Percentiles rank a stretch among this genome's conserved stretches.
These are phyloP conservation scores for Chalciporus chontae DNA, from an alignment of 768 basidiomycete genomes.

Conservation along the genomic window DNA sequence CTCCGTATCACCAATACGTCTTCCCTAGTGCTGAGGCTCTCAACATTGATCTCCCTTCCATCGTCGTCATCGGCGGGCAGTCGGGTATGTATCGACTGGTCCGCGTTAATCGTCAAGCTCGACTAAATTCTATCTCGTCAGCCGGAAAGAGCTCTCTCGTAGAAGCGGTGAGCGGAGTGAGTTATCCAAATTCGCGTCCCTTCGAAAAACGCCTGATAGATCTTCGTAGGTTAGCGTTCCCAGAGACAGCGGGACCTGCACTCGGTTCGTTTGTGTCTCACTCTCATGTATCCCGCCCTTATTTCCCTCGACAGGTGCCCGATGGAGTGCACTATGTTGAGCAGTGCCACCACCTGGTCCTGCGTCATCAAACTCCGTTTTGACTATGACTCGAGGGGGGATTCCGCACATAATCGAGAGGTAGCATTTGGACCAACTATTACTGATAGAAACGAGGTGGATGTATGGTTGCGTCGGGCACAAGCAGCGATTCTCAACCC, in stretches of 20 bases:
- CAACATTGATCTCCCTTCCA: conserved; percentile 43
- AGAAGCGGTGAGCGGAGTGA: conserved; percentile 53
- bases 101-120: background rate
- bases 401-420: conserved; percentile 3
- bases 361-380: conserved; percentile 43
- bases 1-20: background rate
- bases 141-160: conserved; percentile 61
- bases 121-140: conserved; percentile 18
- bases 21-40: conserved; percentile 33
- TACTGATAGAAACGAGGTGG: conserved; percentile 31
- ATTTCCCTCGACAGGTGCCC: conserved; percentile 39
- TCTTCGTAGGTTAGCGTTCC: conserved; percentile 52
- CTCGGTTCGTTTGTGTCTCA: conserved; percentile 34
- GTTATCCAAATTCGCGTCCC: conserved; percentile 9
- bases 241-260: conserved; percentile 59
- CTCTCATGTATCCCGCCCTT: background rate
- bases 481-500: conserved; percentile 44
- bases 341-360: conserved; percentile 36
- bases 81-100: conserved; percentile 37
- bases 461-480: conserved; percentile 43
- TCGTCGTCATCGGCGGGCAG: conserved; percentile 55
- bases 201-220: background rate
- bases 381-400: conserved; percentile 30
- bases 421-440: conserved; percentile 31
- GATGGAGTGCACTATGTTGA: conserved; percentile 50